A percentile compares a stretch with the other conserved stretches of the same genome.
These are phyloP conservation scores for Penicillium paxilli DNA, from an alignment of 495 filamentous ascomycete genomes.

Conservation along the genomic window DNA sequence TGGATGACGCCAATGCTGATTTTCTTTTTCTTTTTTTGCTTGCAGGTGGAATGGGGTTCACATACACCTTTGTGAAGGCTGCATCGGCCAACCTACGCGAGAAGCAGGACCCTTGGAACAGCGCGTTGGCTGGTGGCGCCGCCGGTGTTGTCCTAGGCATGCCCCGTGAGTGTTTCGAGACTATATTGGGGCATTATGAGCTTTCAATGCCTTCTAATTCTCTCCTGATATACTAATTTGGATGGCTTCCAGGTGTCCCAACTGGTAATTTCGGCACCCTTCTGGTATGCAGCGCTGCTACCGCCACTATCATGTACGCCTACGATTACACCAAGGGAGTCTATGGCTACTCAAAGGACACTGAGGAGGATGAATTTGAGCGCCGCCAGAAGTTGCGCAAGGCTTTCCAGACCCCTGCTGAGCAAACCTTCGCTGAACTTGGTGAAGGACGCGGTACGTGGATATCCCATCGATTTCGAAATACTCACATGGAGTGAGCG, in stretches of 20 bases:
- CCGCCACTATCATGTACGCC: constrained; percentile 63
- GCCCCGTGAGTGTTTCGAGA: constrained; percentile 54
- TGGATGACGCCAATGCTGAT: constrained; percentile 16
- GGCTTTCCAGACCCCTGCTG: constrained; percentile 71
- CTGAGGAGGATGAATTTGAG: constrained; percentile 73
- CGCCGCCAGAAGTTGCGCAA: constrained; percentile 74
- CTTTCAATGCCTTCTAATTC: too few species aligned
- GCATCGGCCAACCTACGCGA: constrained; percentile 77
- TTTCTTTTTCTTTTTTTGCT: constrained; percentile 7
- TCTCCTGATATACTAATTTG: background rate
- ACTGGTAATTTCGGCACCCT: constrained; percentile 77
- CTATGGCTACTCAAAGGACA: constrained; percentile 56
- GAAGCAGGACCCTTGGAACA: constrained; percentile 70
- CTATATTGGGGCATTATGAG: too few species aligned
- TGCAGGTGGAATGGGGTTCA: constrained; percentile 75
- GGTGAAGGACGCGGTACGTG: constrained; percentile 87
- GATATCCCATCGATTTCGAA: background rate
- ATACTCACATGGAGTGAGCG: background rate
- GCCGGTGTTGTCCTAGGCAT: constrained; percentile 68
- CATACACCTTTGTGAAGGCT: constrained; percentile 72
- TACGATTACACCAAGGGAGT: constrained; percentile 81
- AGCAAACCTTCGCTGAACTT: constrained; percentile 78
- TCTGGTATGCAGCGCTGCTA: constrained; percentile 69
- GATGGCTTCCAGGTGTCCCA: constrained; percentile 38
- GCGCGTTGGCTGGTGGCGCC: constrained; percentile 71